Conservation (phyloP, 768 basidiomycete species). For the Termitomyces sp. region DNA sequence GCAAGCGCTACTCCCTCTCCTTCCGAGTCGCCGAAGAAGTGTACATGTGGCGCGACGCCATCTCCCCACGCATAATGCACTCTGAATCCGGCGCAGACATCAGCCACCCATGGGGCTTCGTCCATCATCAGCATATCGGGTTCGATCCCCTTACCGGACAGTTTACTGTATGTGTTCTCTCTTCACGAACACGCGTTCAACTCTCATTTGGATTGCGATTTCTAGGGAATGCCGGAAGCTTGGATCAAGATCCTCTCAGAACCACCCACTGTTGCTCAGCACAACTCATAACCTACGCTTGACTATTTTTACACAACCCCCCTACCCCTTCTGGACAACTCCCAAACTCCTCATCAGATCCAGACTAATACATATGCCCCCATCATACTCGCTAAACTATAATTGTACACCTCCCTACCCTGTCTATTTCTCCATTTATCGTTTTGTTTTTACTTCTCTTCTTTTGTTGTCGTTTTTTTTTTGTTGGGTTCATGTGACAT, state of each 20-base stretch:
- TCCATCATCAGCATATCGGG: slow-evolving; percentile 27
- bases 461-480: neutral
- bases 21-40: slow-evolving; percentile 23
- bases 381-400: neutral
- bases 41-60: slow-evolving; percentile 26
- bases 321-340: too few species aligned
- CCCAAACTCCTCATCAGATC: neutral
- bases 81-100: slow-evolving; percentile 11
- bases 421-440: neutral
- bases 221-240: slow-evolving; percentile 18
- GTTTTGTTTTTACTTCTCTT: neutral
- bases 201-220: neutral
- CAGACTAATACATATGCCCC: neutral
- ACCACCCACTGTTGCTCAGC: neutral
- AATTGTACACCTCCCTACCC: neutral
- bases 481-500: neutral
- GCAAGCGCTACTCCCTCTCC: slow-evolving; percentile 21
- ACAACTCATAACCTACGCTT: neutral
- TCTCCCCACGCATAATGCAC: slow-evolving; percentile 21
- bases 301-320: neutral
- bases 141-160: slow-evolving; percentile 24
- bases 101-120: slow-evolving; percentile 26
- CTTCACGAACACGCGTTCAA: neutral
- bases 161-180: slow-evolving; percentile 15
- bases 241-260: slow-evolving; percentile 13